These are phyloP conservation scores for Rhynchosporium graminicola DNA, from an alignment of 2,329 filamentous ascomycete genomes.

Conservation along the genomic window DNA sequence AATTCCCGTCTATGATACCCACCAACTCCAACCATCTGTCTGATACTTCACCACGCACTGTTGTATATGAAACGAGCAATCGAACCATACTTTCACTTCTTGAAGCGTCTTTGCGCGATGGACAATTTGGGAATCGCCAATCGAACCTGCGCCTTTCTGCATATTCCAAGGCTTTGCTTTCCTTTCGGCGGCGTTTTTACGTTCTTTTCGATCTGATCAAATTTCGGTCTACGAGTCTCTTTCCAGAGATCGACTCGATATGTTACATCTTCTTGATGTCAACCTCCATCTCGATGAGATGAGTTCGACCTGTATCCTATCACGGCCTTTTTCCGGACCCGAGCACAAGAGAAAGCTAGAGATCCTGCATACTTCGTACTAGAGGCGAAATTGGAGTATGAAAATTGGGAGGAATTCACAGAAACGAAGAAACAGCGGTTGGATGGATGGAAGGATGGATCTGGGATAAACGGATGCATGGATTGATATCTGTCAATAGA, in stretches of 20 bases:
- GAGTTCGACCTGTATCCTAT: conserved; percentile 12
- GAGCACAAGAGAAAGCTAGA: background rate
- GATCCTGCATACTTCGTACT: background rate
- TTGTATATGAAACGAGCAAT: conserved; percentile 3
- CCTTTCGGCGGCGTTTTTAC: conserved; percentile 3
- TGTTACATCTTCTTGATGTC: no score
- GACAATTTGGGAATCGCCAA: background rate
- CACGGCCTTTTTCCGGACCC: background rate
- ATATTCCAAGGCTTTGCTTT: background rate
- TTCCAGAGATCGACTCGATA: no score
- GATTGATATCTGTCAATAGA: background rate
- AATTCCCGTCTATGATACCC: conserved; percentile 4
- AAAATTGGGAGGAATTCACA: background rate
- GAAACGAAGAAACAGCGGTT: no score
- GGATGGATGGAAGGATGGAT: background rate
- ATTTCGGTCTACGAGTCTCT: no score
- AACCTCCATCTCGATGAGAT: no score
- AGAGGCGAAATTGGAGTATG: background rate
- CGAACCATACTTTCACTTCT: conserved; percentile 15
- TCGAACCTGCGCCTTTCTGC: conserved; percentile 9
- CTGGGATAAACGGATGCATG: background rate
- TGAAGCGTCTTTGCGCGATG: conserved; percentile 9
- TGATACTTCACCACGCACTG: conserved; percentile 3
- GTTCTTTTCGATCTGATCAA: no score
- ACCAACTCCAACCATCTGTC: conserved; percentile 1